These are phyloP conservation scores for Zygosaccharomyces pseudobailii DNA, from an alignment of 1,139 yeast species.

Conservation along the genomic window DNA sequence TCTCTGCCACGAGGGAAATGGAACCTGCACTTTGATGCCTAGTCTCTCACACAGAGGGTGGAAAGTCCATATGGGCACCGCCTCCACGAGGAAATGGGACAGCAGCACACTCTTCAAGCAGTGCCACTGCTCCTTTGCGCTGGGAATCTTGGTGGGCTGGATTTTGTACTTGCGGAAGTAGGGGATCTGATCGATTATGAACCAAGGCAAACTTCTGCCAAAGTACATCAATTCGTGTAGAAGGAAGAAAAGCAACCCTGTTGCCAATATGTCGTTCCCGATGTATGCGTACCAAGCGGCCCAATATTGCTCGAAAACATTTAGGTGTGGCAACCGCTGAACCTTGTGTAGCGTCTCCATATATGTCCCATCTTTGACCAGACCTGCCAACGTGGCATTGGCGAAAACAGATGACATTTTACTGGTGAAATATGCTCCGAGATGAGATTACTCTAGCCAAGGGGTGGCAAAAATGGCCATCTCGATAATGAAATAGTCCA, in stretches of 20 bases:
- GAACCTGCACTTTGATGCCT: constrained; percentile 72
- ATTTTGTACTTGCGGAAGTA: constrained; percentile 74
- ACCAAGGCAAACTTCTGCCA: constrained; percentile 84
- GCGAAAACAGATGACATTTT: constrained; percentile 31
- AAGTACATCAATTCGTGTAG: constrained; percentile 80
- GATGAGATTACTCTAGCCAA: too few species aligned
- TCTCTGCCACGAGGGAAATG: constrained; percentile 64
- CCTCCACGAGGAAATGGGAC: constrained; percentile 87
- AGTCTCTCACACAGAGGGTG: constrained; percentile 79
- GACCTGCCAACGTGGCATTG: constrained; percentile 30
- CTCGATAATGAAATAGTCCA: background rate
- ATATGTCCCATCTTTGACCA: constrained; percentile 32
- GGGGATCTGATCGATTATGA: constrained; percentile 68
- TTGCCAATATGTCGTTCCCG: constrained; percentile 73
- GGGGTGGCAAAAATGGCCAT: background rate
- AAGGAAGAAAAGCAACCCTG: constrained; percentile 70
- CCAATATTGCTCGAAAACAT: constrained; percentile 61
- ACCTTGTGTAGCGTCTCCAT: constrained; percentile 36
- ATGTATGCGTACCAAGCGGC: constrained; percentile 71
- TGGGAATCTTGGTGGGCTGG: constrained; percentile 74
- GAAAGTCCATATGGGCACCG: constrained; percentile 92
- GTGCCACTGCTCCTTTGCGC: constrained; percentile 81
- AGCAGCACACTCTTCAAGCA: constrained; percentile 79
- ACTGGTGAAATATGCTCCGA: background rate
- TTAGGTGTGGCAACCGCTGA: constrained; percentile 38